phyloP scores from a whole-genome alignment of 2,329 filamentous ascomycete genomes.

The Ascochyta koolunga region DNA sequence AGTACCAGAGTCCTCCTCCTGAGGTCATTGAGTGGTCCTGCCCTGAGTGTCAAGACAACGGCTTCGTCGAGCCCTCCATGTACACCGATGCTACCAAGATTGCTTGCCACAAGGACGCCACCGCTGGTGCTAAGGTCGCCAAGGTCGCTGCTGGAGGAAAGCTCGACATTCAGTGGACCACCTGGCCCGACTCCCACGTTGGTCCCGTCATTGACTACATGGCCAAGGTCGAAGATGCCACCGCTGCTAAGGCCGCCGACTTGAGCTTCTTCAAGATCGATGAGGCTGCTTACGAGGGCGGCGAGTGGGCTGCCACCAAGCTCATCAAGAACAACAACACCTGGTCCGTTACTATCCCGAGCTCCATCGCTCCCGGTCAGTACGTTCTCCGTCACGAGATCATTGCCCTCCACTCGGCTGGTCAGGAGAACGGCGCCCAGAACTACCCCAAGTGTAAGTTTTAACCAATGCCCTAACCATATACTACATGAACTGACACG shows the following conservation, averaged over 20 bases:
- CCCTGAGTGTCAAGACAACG: slow-evolving; percentile 56
- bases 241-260: slow-evolving; percentile 57
- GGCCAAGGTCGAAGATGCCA: slow-evolving; percentile 62
- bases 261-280: slow-evolving; percentile 71
- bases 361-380: slow-evolving; percentile 59
- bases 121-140: slow-evolving; percentile 58
- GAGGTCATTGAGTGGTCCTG: slow-evolving; percentile 61
- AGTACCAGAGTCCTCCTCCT: slow-evolving; percentile 43
- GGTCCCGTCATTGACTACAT: slow-evolving; percentile 70
- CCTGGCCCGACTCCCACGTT: slow-evolving; percentile 70
- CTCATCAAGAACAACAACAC: slow-evolving; percentile 56
- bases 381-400: slow-evolving; percentile 67
- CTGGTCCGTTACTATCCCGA: slow-evolving; percentile 59
- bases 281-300: slow-evolving; percentile 59
- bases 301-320: slow-evolving; percentile 62
- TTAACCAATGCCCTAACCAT: slow-evolving; percentile 35
- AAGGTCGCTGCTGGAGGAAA: slow-evolving; percentile 63
- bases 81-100: slow-evolving; percentile 59
- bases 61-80: slow-evolving; percentile 57
- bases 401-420: slow-evolving; percentile 64
- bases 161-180: slow-evolving; percentile 66
- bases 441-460: slow-evolving; percentile 53
- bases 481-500: not conserved
- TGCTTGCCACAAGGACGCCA: slow-evolving; percentile 65
- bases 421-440: slow-evolving; percentile 51